Base-by-base conservation (phyloP, 768 basidiomycete genomes). In the Mycena maculata region DNA sequence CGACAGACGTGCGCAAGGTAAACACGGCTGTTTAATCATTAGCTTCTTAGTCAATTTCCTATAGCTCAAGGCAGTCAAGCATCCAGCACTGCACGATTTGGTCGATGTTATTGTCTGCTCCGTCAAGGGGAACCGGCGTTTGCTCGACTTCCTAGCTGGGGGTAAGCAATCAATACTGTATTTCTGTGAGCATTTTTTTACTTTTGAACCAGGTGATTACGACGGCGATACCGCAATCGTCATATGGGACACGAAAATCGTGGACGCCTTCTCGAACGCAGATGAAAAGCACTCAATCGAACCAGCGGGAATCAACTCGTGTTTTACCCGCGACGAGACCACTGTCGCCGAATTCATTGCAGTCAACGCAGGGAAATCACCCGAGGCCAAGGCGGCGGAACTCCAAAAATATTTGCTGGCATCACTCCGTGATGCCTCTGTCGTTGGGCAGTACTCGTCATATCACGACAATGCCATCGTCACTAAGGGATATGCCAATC, bases 1-100 rank as follows among this genome's bases (percentile, higher is more conserved):
- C 90, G 1, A 88, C 85, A 0, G 91, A 92, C 74, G 81, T 86
- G 0, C 88, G 87, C 69, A 91, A 89, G 80, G 89, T 88, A 39
- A 22, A 15, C 57, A 41, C 28, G 22, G 44, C 27, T 48, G 16
- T 27, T 16, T 16, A 25, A 7, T 16, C 3, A 48, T 13, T 28
- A 33, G 13, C 38, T 5, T 48, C 30, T 25, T 64, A 33, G 45
- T 31, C 22, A 25, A 45, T n/a, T 11, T 22, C 45, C 25, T 58
- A 36, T 42, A 91, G 90, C 85, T 87, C 53, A 84, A 77, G 67
- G 87, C 90, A 4, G 89, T 92, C 0, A 82, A 85, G 38, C 78
- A 80, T 58, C 79, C 81, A 4, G 80, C 82, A 49, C 82, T 92
- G 4, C 79, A 82, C 31, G 76, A 83, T 38, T 81, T 86, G 30